These are phyloP conservation scores for Plectosphaerella sp. DNA, from an alignment of 2,329 filamentous ascomycete genomes.

Conservation along the genomic window DNA sequence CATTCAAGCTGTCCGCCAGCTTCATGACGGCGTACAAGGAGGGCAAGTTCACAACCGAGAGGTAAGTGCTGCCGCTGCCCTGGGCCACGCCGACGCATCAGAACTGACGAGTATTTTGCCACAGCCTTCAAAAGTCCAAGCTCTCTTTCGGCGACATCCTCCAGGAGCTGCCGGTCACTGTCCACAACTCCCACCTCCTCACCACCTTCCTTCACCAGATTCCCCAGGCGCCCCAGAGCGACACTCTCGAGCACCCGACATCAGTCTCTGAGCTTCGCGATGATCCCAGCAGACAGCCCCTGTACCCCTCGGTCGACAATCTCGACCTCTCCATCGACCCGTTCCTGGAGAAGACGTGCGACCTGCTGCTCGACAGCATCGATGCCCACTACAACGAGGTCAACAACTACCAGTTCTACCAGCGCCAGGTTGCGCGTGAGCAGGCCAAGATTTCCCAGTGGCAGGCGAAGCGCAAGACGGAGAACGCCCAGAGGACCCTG, in stretches of 20 bases:
- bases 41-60: slow-evolving; percentile 95
- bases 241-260: slow-evolving; percentile 69
- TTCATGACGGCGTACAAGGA: slow-evolving; percentile 95
- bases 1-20: slow-evolving; percentile 80
- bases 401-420: slow-evolving; percentile 98
- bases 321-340: slow-evolving; percentile 94
- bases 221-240: slow-evolving; percentile 59
- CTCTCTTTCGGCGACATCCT: slow-evolving; percentile 92
- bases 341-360: slow-evolving; percentile 97
- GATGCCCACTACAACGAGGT: slow-evolving; percentile 97
- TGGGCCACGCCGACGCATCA: background rate
- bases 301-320: slow-evolving; percentile 84
- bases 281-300: slow-evolving; percentile 57
- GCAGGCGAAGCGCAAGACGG: slow-evolving; percentile 94
- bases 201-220: slow-evolving; percentile 94
- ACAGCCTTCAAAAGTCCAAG: slow-evolving; percentile 88
- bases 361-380: slow-evolving; percentile 92
- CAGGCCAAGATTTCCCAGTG: slow-evolving; percentile 95
- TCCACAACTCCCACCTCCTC: slow-evolving; percentile 97
- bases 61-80: slow-evolving; percentile 43
- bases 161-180: slow-evolving; percentile 78
- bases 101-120: slow-evolving; percentile 6
- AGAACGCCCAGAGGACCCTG: slow-evolving; percentile 79
- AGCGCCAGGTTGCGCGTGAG: slow-evolving; percentile 87
- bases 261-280: slow-evolving; percentile 74